Base-by-base conservation (phyloP, 257 asterid genomes). In the Linderniella brevidens region DNA sequence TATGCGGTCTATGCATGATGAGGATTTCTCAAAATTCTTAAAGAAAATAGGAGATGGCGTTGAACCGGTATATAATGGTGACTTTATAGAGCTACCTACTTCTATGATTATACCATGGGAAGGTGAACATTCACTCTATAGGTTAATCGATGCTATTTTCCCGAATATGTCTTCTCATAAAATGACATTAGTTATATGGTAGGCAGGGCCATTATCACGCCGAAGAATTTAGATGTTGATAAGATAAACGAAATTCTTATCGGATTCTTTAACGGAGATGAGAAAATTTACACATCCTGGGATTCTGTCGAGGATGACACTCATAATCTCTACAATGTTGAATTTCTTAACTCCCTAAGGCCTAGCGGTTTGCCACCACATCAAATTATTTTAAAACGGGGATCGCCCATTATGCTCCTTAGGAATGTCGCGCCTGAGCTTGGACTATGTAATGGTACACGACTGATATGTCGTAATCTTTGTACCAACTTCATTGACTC, bases 331-430 rank as follows among this genome's bases (percentile, higher is more conserved):
- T 14, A 19, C n/a, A 3, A 5, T 8, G 13, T 14, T 1, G 58
- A 53, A 5, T 53, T 53, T 16, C 17, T 53, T 11, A 53, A 42
- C 11, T 16, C 17, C 8, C 19, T 50, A 6, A 8, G 2, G 1
- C 43, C 46, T 11, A 32, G 50, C 16, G 11, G 19, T 42, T 42
- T 53, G 4, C 49, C 49, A 1, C 57, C 39, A 3, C 54, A 53
- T 14, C 0, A 5, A 5, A 9, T 19, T 4, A 41, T 9, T 18
- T n/a, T 40, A n/a, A 40, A 51, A 10, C 14, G n/a, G 13, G 46
- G 46, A 35, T n/a, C n/a, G n/a, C n/a, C n/a, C n/a, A n/a, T n/a
- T n/a, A n/a, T 46, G 47, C 38, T 45, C 9, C 18, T 55, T 0
- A 8, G 39, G 13, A 36, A 46, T 36, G 16, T 55, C 1, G 36